Evolutionary conservation across 805 yeast species (phyloP), one percentile per base, ranked within the genome.

Genomic region (Candida arabinofermentans): DNA sequence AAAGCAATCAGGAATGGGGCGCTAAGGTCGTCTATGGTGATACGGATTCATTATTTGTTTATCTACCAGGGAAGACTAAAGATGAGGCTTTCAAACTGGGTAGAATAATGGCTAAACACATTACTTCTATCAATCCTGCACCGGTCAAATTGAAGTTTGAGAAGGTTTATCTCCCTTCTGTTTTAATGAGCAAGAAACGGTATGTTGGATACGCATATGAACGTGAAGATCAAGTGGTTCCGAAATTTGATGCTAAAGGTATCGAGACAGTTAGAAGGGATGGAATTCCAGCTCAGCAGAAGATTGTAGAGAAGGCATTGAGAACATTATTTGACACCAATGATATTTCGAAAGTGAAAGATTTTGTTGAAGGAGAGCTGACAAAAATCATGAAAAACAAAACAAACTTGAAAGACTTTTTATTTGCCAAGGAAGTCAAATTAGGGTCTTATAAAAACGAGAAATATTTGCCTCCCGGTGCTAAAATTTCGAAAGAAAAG

Each of bases 21-120:
- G 97, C 96, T 0, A 81, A 85, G 53, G 96, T 93, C 0, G 96
- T 91, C 0, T 93, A 93, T 59, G 98, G 99, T 4, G 99, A 93
- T 59, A 93, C 99, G 0, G 99, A 93, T 62, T 86, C 96, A 31
- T 62, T 93, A 41, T 93, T 93, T 70, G 90, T 93, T 2, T 84
- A 86, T 56, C 70, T 93, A 4, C 97, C 97, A 0, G 96, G 96
- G 0, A 79, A 79, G 54, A 70, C 86, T 0, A 77, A 72, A 47
- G 74, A 66, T 2, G 91, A 89, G 23, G 97, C 98, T 0, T 89
- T 91, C 57, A 60, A 54, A 10, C 67, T 83, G 33, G 99, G 97
- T 0, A 62, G 70, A 24, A 81, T 77, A 33, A 81, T 93, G 55
- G 86, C 96, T 0, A 61, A 63, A 0, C 54, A 63, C 36, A 72